phyloP scores from a whole-genome alignment of 108 stramenopile species.

The Nitzschia sp. region DNA sequence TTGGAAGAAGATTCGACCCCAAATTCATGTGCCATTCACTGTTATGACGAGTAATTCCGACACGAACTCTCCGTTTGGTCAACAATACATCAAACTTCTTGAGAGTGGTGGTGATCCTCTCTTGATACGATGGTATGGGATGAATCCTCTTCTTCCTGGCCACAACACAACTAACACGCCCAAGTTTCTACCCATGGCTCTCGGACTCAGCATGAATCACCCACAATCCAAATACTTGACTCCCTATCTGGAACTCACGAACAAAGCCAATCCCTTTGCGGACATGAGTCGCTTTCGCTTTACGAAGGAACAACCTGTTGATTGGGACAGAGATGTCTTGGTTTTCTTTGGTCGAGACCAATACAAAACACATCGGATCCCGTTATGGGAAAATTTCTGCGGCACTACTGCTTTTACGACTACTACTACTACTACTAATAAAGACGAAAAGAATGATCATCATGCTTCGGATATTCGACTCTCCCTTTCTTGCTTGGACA shows the following conservation, averaged over 20 bases:
- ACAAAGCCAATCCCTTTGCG: constrained; percentile 33
- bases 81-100: neutral
- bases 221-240: constrained; percentile 14
- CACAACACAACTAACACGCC: neutral
- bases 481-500: neutral
- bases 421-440: neutral
- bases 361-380: no score
- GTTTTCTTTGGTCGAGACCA: constrained; percentile 4
- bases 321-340: constrained; percentile 15
- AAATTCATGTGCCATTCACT: constrained; percentile 22
- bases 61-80: constrained; percentile 1
- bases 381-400: constrained; percentile 11
- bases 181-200: constrained; percentile 23
- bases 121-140: constrained; percentile 34
- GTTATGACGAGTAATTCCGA: constrained; percentile 24
- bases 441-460: no score
- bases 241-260: constrained; percentile 2
- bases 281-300: neutral
- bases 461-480: no score
- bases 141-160: constrained; percentile 7
- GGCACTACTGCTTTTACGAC: neutral
- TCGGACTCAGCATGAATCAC: constrained; percentile 16
- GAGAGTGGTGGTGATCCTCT: constrained; percentile 21
- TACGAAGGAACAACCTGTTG: neutral
- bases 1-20: constrained; percentile 20